These are phyloP conservation scores for Talaromyces sp. DNA, from an alignment of 2,329 filamentous ascomycete genomes.

Conservation along the genomic window DNA sequence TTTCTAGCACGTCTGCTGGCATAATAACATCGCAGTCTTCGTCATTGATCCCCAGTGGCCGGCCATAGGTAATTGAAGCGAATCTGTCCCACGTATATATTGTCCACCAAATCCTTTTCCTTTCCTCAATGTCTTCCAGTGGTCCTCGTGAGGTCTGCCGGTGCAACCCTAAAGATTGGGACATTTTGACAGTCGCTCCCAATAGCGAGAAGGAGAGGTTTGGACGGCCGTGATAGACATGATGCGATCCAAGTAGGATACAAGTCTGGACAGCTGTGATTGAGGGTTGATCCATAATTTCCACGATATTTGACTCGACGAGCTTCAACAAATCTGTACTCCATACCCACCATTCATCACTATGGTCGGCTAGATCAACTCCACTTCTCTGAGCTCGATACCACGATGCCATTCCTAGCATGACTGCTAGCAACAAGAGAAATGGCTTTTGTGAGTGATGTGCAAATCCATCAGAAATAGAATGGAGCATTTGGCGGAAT, in stretches of 20 bases:
- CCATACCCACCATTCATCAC: background rate
- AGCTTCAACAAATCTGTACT: background rate
- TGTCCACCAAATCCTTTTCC: conserved; percentile 40
- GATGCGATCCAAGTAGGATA: conserved; percentile 37
- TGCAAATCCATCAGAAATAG: background rate
- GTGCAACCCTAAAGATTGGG: conserved; percentile 32
- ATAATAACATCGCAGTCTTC: conserved; percentile 28
- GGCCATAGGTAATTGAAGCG: conserved; percentile 38
- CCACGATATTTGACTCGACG: conserved; percentile 31
- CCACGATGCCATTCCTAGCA: background rate
- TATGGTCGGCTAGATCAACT: background rate
- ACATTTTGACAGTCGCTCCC: conserved; percentile 34
- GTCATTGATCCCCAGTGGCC: conserved; percentile 40
- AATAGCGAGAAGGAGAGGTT: conserved; percentile 36
- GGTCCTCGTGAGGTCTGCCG: conserved; percentile 21
- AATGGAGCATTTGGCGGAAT: background rate
- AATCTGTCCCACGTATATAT: conserved; percentile 42
- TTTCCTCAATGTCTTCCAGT: conserved; percentile 27
- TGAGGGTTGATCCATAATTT: conserved; percentile 39
- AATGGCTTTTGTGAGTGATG: background rate
- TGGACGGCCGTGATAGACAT: conserved; percentile 41
- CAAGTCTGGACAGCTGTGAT: conserved; percentile 35
- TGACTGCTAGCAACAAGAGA: background rate
- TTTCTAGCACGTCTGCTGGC: background rate
- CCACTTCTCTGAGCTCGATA: background rate